Evolutionary conservation across 306 rosid species (phyloP), one percentile per base, ranked within the genome.

Genomic region (Styphnolobium japonicum): DNA sequence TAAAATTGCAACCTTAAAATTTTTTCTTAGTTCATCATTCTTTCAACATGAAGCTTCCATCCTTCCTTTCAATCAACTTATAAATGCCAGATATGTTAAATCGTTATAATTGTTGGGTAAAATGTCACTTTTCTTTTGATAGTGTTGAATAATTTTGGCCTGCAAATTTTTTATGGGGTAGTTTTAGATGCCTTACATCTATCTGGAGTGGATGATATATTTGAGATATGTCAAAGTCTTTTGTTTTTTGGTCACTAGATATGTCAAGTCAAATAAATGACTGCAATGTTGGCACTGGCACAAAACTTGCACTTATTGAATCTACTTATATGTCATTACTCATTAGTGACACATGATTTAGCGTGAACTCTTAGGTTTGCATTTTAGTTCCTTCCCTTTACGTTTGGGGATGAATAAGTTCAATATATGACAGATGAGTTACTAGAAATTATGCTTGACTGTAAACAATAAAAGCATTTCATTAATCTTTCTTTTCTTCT

Each of bases 261-360:
- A 75, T 75, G 76, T 7, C 10, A 11, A 56, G 67, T 45, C 39
- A 58, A 73, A 77, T 70, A 58, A 73, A 77, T 70, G 42, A 63
- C 43, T 36, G 53, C 69, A 73, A 56, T 18, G 23, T 65, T n/a
- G 16, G 33, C 5, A 21, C 57, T n/a, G 16, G 33, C 5, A 21
- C 57, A 36, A 42, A 53, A 36, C n/a, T 15, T 75, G 40, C 7
- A 23, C 81, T 14, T 36, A 25, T 42, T 27, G 48, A 57, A 45
- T 60, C 40, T 49, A 37, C 78, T 31, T 61, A 14, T 56, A 56
- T 56, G 56, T 52, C 36, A 19, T n/a, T 56, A 23, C 25, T 19
- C 51, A 49, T 33, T 36, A 48, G 29, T 65, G 65, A 16, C 29
- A 75, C n/a, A 36, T 34, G 73, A 51, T 27, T 57, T 22, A 10